Base-by-base conservation (phyloP, 352 stramenopile genomes). In the Elongisporangium undulatum region DNA sequence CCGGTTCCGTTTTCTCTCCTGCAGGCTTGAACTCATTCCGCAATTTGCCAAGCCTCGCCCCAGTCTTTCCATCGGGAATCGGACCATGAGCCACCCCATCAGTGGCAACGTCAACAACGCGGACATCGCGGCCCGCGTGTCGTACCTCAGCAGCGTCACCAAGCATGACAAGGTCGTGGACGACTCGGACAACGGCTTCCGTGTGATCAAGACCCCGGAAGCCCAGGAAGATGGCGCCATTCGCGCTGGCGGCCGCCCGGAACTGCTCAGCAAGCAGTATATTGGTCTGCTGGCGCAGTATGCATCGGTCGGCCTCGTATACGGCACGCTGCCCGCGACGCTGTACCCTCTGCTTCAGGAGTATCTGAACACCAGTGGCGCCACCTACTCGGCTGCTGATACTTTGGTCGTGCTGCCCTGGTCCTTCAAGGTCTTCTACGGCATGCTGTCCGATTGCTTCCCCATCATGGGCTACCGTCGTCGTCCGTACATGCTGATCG, bases 261-360 rank as follows among this genome's bases (percentile, higher is more conserved):
- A 65, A 45, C 57, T 69, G n/a, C 58, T 34, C 17, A 53, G 61
- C 52, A 50, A 49, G 6, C 60, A 72, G 38, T 64, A 67, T 21
- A 60, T 83, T 49, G 74, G 71, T 56, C 64, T 87, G 15, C 55
- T 84, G 2, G 61, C 59, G n/a, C 77, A 87, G 41, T 87, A 87
- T 52, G 74, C 75, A 8, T 66, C 64, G 19, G 67, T 83, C 38
- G 73, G 76, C n/a, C 67, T 85, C 23, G 62, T 78, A 48, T 78
- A 81, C 55, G 77, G 74, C 24, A 66, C 29, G 63, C 64, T 26
- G 53, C 59, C 22, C 50, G 67, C 23, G 58, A 69, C 68, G 4
- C 63, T 72, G 53, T 80, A 80, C 61, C 66, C 72, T 8, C 55
- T 80, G 48, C 49, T 77, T 15, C 51, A 59, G 49, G 49, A 62